Percentiles rank a stretch among this genome's conserved stretches.
These are phyloP conservation scores for Malbranchea zuffiana DNA, from an alignment of 2,329 filamentous ascomycete species.

Conservation along the genomic window DNA sequence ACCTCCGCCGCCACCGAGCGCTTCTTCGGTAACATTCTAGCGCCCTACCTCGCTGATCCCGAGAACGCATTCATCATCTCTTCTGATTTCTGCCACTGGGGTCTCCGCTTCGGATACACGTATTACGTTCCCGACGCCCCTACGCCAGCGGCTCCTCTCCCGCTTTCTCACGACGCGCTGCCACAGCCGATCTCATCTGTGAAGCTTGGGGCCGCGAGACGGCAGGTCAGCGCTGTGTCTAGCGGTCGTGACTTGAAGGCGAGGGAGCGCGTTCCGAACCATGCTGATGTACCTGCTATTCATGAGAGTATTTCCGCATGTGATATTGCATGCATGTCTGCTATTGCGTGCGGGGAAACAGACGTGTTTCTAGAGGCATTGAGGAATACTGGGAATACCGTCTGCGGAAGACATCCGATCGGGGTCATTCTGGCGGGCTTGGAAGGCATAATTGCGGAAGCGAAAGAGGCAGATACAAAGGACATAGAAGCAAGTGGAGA, in stretches of 20 bases:
- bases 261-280: constrained; percentile 25
- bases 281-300: constrained; percentile 43
- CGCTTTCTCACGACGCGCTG: constrained; percentile 33
- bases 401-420: constrained; percentile 91
- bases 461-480: constrained; percentile 23
- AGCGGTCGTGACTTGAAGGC: constrained; percentile 22
- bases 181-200: constrained; percentile 27
- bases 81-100: constrained; percentile 98
- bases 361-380: constrained; percentile 59
- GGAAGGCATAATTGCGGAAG: constrained; percentile 47
- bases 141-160: constrained; percentile 26
- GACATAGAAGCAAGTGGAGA: constrained; percentile 10
- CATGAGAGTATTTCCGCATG: constrained; percentile 75
- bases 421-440: constrained; percentile 83
- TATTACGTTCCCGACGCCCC: constrained; percentile 54
- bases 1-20: constrained; percentile 57
- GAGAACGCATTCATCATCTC: constrained; percentile 73
- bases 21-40: constrained; percentile 56
- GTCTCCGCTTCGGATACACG: constrained; percentile 68
- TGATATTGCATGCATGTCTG: constrained; percentile 73
- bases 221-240: constrained; percentile 23
- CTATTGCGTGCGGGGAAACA: constrained; percentile 67
- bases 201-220: constrained; percentile 19
- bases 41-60: constrained; percentile 65
- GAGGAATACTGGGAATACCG: constrained; percentile 68